Conservation (phyloP, 345 rosid species). For the Eucalyptus pauciflora region DNA sequence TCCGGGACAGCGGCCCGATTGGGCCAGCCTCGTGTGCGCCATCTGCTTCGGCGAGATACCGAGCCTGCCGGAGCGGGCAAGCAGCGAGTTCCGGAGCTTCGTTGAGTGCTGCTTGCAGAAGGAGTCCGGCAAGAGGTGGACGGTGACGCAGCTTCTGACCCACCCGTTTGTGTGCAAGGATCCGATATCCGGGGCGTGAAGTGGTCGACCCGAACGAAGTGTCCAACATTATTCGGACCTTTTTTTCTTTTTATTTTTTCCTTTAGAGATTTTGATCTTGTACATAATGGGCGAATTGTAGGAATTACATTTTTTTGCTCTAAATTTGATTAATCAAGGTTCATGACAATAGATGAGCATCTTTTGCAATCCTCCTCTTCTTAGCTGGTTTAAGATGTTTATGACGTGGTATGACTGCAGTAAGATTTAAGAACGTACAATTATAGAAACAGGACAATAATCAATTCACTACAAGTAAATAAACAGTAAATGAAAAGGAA, state of each 20-base stretch:
- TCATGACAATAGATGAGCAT: neutral
- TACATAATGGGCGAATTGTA: neutral
- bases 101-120: conserved; percentile 68
- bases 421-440: neutral
- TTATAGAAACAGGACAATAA: neutral
- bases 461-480: neutral
- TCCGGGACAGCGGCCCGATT: conserved; percentile 74
- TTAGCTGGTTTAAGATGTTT: neutral
- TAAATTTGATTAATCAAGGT: neutral
- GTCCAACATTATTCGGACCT: neutral
- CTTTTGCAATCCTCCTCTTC: neutral
- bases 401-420: neutral
- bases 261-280: neutral
- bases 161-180: conserved; percentile 46
- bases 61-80: conserved; percentile 30
- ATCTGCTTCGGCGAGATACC: conserved; percentile 86
- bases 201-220: neutral
- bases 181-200: neutral
- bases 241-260: neutral
- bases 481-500: neutral
- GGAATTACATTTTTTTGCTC: neutral
- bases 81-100: conserved; percentile 57
- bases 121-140: conserved; percentile 65
- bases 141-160: conserved; percentile 46
- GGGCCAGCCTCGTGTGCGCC: conserved; percentile 87